Conservation (phyloP, 2,329 filamentous ascomycete genomes). For the Verticillium nonalfalfae region DNA sequence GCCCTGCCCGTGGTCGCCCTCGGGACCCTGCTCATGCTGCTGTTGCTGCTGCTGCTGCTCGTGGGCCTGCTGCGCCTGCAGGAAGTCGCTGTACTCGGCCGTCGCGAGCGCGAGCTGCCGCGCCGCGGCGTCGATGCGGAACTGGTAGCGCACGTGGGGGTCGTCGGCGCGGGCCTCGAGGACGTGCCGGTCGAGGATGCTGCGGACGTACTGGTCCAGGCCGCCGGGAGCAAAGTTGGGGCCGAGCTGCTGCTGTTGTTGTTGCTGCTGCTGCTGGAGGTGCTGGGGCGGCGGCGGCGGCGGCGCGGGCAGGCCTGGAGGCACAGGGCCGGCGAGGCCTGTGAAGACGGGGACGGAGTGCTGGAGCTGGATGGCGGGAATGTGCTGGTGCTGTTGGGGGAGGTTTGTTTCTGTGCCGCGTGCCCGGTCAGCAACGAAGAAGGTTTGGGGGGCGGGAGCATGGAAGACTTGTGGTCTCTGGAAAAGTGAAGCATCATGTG, state of each 20-base stretch:
- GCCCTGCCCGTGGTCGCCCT: slow-evolving; percentile 9
- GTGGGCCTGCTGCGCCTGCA: slow-evolving; percentile 19
- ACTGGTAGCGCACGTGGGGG: slow-evolving; percentile 36
- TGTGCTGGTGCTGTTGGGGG: slow-evolving; percentile 26
- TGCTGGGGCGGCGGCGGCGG: slow-evolving; percentile 6
- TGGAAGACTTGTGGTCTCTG: too few species aligned
- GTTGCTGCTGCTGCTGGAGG: neutral
- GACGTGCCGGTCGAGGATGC: slow-evolving; percentile 39
- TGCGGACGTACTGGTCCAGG: slow-evolving; percentile 22
- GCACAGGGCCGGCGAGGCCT: slow-evolving; percentile 20
- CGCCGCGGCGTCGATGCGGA: slow-evolving; percentile 46
- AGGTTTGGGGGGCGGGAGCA: too few species aligned
- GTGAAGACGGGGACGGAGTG: slow-evolving; percentile 19
- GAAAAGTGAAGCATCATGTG: too few species aligned
- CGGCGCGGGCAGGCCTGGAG: slow-evolving; percentile 18
- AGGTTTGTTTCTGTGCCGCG: slow-evolving; percentile 34
- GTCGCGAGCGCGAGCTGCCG: slow-evolving; percentile 48
- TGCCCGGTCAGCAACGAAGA: too few species aligned
- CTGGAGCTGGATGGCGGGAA: slow-evolving; percentile 20
- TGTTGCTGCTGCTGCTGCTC: slow-evolving; percentile 17
- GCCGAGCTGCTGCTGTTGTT: slow-evolving; percentile 3
- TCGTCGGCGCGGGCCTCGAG: slow-evolving; percentile 35
- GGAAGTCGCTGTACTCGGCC: slow-evolving; percentile 41
- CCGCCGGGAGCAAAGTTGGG: slow-evolving; percentile 11
- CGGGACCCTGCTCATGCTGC: slow-evolving; percentile 11